Base-by-base conservation (phyloP, 805 yeast genomes). In the Pichia gijzeniarum region DNA sequence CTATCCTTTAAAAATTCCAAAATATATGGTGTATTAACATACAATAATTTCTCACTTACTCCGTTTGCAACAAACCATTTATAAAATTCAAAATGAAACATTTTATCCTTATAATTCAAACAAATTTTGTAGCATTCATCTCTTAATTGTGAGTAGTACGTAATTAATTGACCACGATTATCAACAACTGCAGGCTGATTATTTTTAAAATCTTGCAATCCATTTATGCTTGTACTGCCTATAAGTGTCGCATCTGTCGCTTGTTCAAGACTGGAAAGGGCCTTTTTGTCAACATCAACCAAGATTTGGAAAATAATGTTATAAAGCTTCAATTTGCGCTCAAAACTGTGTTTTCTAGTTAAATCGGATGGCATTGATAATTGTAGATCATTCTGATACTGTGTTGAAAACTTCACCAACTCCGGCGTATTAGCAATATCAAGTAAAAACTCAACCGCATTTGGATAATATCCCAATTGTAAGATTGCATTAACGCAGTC, bases 41-140 rank as follows among this genome's bases (percentile, higher is more conserved):
- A 86, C 48, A 91, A 70, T 37, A 93, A 68, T 50, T 85, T 77
- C 45, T 84, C 93, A 49, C 86, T 82, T 25, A 80, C 75, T 4
- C 87, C 90, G 57, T 85, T 86, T 37, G 72, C 66, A 30, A 88
- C 82, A 54, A 88, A 81, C 97, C 98, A 93, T 61, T 87, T 91
- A 63, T 93, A 93, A 52, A 93, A 76, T 52, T 86, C 85, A 64
- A 82, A 88, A 53, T 93, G 99, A 73, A 93, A 93, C n/a, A 80
- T 62, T 57, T 82, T 85, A 60, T 93, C 98, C 38, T 76, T 72
- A 43, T 82, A 81, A 16, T 76, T 75, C 56, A 89, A 79, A 45
- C 93, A 86, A 16, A 82, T 73, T 8, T 76, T 74, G 61, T 90
- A 90, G 28, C 93, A 78, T 35, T 77, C 71, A 54, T 85, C 86